Evolutionary conservation across 768 basidiomycete genomes (phyloP), one percentile per base, ranked within the genome.

Genomic region (Butyriboletus loyo): DNA sequence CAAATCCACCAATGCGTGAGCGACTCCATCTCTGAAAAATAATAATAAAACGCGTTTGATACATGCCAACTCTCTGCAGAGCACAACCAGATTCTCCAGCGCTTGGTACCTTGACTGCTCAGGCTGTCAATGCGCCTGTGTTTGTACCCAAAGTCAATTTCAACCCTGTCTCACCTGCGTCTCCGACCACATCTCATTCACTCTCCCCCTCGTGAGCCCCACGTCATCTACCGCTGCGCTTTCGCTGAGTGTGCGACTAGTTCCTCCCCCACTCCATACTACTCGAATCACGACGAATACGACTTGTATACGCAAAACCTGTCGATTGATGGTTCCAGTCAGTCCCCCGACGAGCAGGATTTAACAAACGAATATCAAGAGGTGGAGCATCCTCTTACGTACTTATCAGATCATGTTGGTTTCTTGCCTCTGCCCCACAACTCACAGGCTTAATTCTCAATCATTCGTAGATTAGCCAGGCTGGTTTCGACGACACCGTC

Each of bases 101-200:
- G 36, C 66, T 74, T 45, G 62, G 68, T 10, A 56, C 75, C 14
- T 64, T 77, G 69, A 77, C 82, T 3, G 77, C 85, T 39, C 81
- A 87, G 56, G 87, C 87, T 4, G 79, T 90, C 49, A 88, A 92
- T 65, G 90, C 90, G 1, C 89, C 91, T 32, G 83, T 92, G 38
- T 93, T 93, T 55, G 82, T 93, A 21, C 90, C 91, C 19, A 91
- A 88, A 66, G 73, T 64, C 52, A 57, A 69, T 25, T 87, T 89
- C 14, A 89, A 43, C 25, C 45, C 62, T 4, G 30, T 25, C 7
- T 4, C 50, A 8, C 13, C 51, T n/a, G n/a, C 49, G 13, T 61
- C 64, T 7, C 58, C 62, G 2, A 42, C 55, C 19, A 13, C 66
- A 35, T 56, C 68, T 1, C 59, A 70, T 22, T 63, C 68, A 10